These are phyloP conservation scores for Mercurialis annua DNA, from an alignment of 345 rosid genomes.

Conservation along the genomic window DNA sequence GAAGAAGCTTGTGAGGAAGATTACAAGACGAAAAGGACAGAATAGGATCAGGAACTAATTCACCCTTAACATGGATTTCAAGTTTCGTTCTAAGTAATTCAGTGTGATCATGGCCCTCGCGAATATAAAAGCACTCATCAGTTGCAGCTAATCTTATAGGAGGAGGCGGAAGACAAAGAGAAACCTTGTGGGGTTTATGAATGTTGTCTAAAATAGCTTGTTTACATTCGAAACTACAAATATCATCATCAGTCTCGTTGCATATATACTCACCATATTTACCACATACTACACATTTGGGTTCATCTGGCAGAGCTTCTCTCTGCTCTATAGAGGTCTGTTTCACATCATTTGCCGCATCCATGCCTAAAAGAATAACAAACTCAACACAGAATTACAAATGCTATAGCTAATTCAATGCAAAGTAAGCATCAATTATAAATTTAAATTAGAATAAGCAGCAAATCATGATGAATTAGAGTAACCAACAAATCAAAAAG, in stretches of 20 bases:
- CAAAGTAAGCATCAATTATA: too few species aligned
- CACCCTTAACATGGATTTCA: slow-evolving; percentile 65
- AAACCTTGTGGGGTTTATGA: slow-evolving; percentile 14
- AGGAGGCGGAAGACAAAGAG: slow-evolving; percentile 21
- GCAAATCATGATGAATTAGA: slow-evolving; percentile 3
- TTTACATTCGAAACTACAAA: slow-evolving; percentile 92
- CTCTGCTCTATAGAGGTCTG: slow-evolving; percentile 64
- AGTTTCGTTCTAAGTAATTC: slow-evolving; percentile 63
- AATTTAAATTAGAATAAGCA: too few species aligned
- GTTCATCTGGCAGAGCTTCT: slow-evolving; percentile 62
- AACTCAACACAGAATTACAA: too few species aligned
- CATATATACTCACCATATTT: slow-evolving; percentile 91
- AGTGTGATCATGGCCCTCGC: slow-evolving; percentile 38
- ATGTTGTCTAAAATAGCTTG: slow-evolving; percentile 37
- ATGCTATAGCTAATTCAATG: too few species aligned
- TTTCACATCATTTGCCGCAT: slow-evolving; percentile 47
- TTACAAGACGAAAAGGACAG: slow-evolving; percentile 64
- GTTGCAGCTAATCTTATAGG: slow-evolving; percentile 43
- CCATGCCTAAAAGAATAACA: slow-evolving; percentile 18
- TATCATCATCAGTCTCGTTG: slow-evolving; percentile 76
- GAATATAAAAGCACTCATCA: slow-evolving; percentile 81
- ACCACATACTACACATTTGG: slow-evolving; percentile 66
- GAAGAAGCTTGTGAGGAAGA: slow-evolving; percentile 57
- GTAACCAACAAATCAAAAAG: too few species aligned
- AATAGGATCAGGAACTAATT: slow-evolving; percentile 49